Percentiles rank a stretch among this genome's conserved stretches.
Evolutionary conservation across 2,329 filamentous ascomycete genomes (phyloP).

Genomic region (Onygenales sp.): DNA sequence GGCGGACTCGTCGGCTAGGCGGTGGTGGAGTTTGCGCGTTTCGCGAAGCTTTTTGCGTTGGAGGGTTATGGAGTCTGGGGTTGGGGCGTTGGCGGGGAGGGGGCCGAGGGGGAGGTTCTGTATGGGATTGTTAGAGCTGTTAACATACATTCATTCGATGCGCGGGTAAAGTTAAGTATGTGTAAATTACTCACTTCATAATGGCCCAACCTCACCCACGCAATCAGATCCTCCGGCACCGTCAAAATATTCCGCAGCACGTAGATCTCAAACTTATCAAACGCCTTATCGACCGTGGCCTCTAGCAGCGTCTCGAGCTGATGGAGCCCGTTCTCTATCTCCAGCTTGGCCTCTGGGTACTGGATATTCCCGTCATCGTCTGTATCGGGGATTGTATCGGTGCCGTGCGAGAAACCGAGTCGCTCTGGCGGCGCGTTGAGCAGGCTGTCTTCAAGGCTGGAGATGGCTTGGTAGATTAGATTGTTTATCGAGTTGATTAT

Average conservation of each 20-base stretch:
- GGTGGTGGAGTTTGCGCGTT: constrained; percentile 63
- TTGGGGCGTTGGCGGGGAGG: constrained; percentile 37
- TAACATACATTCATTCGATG: background rate
- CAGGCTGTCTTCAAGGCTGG: constrained; percentile 76
- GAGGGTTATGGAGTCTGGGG: constrained; percentile 58
- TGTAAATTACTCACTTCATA: constrained; percentile 53
- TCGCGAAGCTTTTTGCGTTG: constrained; percentile 67
- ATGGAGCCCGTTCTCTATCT: constrained; percentile 83
- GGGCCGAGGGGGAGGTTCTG: constrained; percentile 30
- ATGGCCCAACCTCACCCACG: constrained; percentile 74
- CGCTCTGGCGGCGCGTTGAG: constrained; percentile 61
- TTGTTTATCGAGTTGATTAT: constrained; percentile 96
- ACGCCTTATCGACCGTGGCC: constrained; percentile 72
- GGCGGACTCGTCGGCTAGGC: constrained; percentile 59
- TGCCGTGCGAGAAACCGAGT: constrained; percentile 63
- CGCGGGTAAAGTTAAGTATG: background rate
- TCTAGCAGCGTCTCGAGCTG: constrained; percentile 75
- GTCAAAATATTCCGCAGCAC: constrained; percentile 76
- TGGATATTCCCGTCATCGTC: constrained; percentile 39
- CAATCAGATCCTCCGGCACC: constrained; percentile 60
- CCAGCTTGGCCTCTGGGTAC: constrained; percentile 47
- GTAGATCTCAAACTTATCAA: constrained; percentile 83
- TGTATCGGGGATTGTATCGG: constrained; percentile 35
- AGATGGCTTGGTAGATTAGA: constrained; percentile 79
- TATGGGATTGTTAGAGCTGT: background rate